These are phyloP conservation scores for Aspergillus carlsbadensis DNA, from an alignment of 495 filamentous ascomycete genomes.

Conservation along the genomic window DNA sequence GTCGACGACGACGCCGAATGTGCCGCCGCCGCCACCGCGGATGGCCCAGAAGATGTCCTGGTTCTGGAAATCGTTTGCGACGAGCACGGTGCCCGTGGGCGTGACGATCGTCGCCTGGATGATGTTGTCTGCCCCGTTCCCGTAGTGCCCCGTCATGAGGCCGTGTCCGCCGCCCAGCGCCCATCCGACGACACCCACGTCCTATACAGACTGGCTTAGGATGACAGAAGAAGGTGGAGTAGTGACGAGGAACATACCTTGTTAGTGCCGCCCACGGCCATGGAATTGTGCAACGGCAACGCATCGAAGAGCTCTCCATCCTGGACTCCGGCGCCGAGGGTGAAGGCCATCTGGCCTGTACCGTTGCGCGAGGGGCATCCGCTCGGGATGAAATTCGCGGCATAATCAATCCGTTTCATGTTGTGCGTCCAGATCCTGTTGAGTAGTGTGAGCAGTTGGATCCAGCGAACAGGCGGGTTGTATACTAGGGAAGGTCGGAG, in stretches of 20 bases:
- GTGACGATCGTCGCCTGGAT: constrained; percentile 27
- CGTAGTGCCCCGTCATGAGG: constrained; percentile 26
- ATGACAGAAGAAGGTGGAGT: too few species aligned
- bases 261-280: too few species aligned
- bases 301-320: constrained; percentile 8
- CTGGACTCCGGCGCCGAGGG: constrained; percentile 12
- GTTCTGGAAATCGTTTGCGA: constrained; percentile 19
- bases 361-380: too few species aligned
- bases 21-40: constrained; percentile 52
- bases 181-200: too few species aligned
- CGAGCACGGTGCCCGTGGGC: constrained; percentile 24
- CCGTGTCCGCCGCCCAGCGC: constrained; percentile 37
- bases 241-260: too few species aligned
- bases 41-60: constrained; percentile 49
- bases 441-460: too few species aligned
- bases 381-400: background rate
- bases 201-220: too few species aligned
- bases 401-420: constrained; percentile 5
- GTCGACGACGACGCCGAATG: constrained; percentile 45
- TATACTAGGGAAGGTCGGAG: too few species aligned
- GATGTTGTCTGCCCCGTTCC: constrained; percentile 30
- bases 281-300: background rate
- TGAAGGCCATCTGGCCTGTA: background rate
- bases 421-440: constrained; percentile 14
- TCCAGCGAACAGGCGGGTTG: too few species aligned